Base-by-base conservation (phyloP, 2,329 filamentous ascomycete species). In the Cladobotryum protrusum region DNA sequence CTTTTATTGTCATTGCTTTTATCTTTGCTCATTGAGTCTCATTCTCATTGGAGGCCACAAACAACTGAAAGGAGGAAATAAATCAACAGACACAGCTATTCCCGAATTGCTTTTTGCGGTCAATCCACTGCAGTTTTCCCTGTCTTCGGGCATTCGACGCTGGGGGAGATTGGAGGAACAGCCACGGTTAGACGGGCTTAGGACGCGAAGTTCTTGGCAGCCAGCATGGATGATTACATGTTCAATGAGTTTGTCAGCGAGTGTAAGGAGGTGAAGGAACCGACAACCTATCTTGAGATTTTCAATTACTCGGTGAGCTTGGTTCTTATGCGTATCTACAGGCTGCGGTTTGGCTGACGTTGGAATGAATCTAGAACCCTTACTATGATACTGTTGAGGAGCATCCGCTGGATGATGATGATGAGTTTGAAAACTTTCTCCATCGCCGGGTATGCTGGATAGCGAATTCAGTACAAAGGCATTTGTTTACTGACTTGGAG, bases 391-490 rank as follows among this genome's bases (percentile, higher is more conserved):
- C 68, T 3, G 65, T 65, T 47, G 77, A 81, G 57, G 73, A 80
- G 56, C 77, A 79, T 58, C 59, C 69, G 8, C 66, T 82, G 52
- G 72, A 72, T 7, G 56, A 65, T 8, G 56, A 65, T 24, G 76
- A 79, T 61, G 79, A 82, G 57, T 82, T 82, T 65, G 68, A 76
- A 14, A 82, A 82, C 61, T 82, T 81, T 54, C 60, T 82, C 8
- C 61, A 72, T 41, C 72, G 67, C 43, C 67, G 67, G 60, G 78
- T 80, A 66, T 14, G 12, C 4, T 39, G 36, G 36, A 39, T 39
- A 11, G 36, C 36, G 17, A 17, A 14, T 17, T n/a, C 7, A 39
- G 36, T 37, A 13, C n/a, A 7, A 43, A 19, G 20, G 12, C 55
- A 47, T 59, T 49, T 15, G 9, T 7, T 33, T 35, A n/a, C 17